Evolutionary conservation across 306 rosid genomes (phyloP), one percentile per base, ranked within the genome.

Genomic region (Rosa lucieae): DNA sequence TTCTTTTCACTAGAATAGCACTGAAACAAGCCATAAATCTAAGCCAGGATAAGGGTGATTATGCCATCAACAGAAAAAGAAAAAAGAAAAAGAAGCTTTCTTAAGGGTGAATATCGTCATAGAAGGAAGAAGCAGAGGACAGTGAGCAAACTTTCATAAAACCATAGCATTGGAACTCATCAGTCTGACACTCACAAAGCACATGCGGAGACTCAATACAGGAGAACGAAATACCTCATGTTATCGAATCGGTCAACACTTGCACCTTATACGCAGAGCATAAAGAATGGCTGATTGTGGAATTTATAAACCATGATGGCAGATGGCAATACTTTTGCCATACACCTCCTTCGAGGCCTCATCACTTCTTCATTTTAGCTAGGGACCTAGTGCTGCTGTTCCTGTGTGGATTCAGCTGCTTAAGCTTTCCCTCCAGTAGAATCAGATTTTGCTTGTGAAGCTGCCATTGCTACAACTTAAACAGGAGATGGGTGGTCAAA

Each of bases 401-500:
- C 81, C 15, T 29, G 79, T 75, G 72, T 44, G 48, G 80, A 67
- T 70, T 69, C 83, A 9, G 78, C 80, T 23, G 13, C 81, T 52
- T 76, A 39, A 43, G 55, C 87, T 63, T 89, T 90, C 53, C 39
- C 92, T 79, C 58, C 85, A 23, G 73, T 21, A 59, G 74, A 10
- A 40, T 78, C 20, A 35, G 88, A 70, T 52, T 83, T 79, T 83
- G 88, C 94, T 73, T 87, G 97, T 5, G 88, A 59, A 67, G 87
- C 73, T 51, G 89, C 89, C 82, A 85, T 77, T 80, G 87, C 91
- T 89, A 95, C 85, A n/a, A 89, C 98, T 87, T 95, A 97, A 35
- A 90, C 97, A 26, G 99, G 99, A 73, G 99, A 94, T 9, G 98
- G 99, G 84, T 95, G 99, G 82, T 95, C 98, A 76, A 95, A 95